Evolutionary conservation across 257 asterid genomes (phyloP).

Genomic region (Forsythia suspensa): DNA sequence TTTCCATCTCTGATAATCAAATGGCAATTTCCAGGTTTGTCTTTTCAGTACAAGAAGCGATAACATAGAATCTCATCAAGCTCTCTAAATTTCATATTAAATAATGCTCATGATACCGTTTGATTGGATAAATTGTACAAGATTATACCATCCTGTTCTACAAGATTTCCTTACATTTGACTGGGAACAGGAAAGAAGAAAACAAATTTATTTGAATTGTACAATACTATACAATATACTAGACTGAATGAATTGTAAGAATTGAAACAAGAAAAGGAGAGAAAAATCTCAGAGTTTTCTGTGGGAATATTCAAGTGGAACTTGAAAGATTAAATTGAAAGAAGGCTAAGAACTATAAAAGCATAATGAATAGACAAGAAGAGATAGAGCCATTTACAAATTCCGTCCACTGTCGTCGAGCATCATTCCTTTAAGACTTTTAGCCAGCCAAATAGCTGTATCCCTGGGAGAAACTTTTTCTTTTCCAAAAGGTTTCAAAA

Average conservation of each 20-base stretch:
- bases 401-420: slow-evolving; percentile 70
- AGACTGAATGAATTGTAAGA: slow-evolving; percentile 8
- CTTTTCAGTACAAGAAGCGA: no score
- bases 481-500: slow-evolving; percentile 85
- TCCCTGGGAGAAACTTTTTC: slow-evolving; percentile 97
- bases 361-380: slow-evolving; percentile 15
- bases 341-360: slow-evolving; percentile 21
- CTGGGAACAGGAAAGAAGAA: not conserved
- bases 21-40: no score
- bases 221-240: slow-evolving; percentile 23
- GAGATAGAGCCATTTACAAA: slow-evolving; percentile 32
- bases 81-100: no score
- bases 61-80: no score
- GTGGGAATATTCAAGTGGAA: not conserved
- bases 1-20: no score
- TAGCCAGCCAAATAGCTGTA: slow-evolving; percentile 96
- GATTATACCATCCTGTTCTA: not conserved
- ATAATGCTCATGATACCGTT: no score
- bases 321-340: not conserved
- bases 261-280: not conserved
- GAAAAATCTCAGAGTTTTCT: not conserved
- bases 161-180: not conserved
- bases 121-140: not conserved
- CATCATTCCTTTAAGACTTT: slow-evolving; percentile 93
- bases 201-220: not conserved